Percentiles rank a stretch among this genome's conserved stretches.
Conservation (phyloP, 495 filamentous ascomycete species). For the Echria macrotheca region DNA sequence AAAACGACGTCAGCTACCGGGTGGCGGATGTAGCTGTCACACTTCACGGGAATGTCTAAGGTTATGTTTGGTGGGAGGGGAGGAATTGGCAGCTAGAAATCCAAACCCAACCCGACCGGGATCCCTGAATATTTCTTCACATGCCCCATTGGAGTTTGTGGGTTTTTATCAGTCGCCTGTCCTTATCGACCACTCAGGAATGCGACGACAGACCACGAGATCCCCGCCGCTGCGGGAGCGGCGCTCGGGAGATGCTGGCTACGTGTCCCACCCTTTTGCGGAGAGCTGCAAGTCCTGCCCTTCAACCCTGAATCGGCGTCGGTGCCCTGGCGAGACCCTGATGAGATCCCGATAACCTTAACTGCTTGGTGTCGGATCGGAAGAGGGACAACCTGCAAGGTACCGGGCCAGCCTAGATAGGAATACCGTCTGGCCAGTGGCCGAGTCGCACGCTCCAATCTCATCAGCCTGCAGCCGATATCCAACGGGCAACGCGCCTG, state of each 20-base stretch:
- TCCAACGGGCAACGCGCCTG: slow-evolving; percentile 5
- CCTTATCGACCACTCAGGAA: slow-evolving; percentile 9
- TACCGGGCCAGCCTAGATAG: background rate
- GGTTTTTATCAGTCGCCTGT: background rate
- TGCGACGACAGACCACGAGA: background rate
- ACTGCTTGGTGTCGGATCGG: background rate
- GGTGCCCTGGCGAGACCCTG: too few relatives aligned
- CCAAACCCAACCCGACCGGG: background rate
- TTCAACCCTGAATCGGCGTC: too few relatives aligned
- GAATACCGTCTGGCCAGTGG: background rate
- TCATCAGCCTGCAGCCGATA: background rate
- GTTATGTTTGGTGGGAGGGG: too few relatives aligned
- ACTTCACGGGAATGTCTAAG: too few relatives aligned
- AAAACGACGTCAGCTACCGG: too few relatives aligned
- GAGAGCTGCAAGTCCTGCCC: too few relatives aligned
- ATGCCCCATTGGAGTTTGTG: slow-evolving; percentile 5
- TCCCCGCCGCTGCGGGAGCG: too few relatives aligned
- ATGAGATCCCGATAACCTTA: background rate
- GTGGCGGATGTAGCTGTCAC: too few relatives aligned
- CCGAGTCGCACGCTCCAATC: background rate
- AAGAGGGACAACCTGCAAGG: background rate
- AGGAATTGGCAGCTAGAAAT: background rate
- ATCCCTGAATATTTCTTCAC: slow-evolving; percentile 11
- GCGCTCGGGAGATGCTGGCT: too few relatives aligned
- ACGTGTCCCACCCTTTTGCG: too few relatives aligned